Evolutionary conservation across 257 asterid species (phyloP), one percentile per base, ranked within the genome.

Genomic region (Rehmannia glutinosa): DNA sequence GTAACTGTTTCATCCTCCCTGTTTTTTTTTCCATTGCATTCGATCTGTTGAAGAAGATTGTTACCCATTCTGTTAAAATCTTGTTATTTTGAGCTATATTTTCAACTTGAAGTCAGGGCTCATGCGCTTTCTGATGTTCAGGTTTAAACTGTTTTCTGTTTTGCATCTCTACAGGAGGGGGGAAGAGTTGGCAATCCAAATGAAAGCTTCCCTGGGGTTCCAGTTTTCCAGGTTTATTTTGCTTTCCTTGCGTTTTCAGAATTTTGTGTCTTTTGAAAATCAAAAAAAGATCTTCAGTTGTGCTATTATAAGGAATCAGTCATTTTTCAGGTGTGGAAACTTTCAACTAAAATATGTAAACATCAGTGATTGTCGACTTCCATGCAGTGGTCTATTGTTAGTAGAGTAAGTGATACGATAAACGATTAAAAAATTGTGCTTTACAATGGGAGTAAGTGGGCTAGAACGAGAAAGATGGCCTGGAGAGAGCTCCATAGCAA

Each of bases 141-240:
- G 5, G 49, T 33, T 54, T 51, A 27, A 51, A 55, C 57, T 35
- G 27, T 3, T 63, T 54, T 64, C 58, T 39, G 6, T 64, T 58
- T 30, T 78, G 64, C 30, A 53, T 20, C 20, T 71, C 8, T 70
- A 58, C 73, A 93, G 99, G 95, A 74, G 80, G 81, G 85, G 64
- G 70, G 82, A 73, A 82, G 41, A 45, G 74, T 36, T 33, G 99
- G 96, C 30, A 38, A 64, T 66, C 50, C 69, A 64, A 92, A 75
- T 68, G 86, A 81, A 68, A 77, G 90, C 79, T 88, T 93, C 71
- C 57, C 77, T 9, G 99, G 99, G 39, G 92, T 93, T 79, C 99
- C 99, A 35, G 96, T 88, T 70, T 93, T 93, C 75, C 97, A 90
- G 97, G 99, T 90, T 55, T 43, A 52, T 24, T 33, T 4, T 33